These are phyloP conservation scores for Leccinum uliginosum DNA, from an alignment of 768 basidiomycete species.

Conservation along the genomic window DNA sequence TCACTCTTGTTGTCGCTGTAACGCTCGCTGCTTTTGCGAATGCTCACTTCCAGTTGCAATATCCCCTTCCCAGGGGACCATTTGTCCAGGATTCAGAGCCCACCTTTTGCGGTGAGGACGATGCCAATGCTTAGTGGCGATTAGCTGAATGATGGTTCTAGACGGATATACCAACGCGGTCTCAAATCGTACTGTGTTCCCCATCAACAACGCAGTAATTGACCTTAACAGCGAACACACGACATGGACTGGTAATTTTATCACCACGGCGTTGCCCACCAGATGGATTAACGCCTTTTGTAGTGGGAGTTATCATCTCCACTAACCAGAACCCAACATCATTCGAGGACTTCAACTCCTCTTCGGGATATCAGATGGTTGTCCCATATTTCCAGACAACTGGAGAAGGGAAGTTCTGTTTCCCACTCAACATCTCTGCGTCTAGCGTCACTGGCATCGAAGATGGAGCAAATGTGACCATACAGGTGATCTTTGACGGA, in stretches of 20 bases:
- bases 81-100: slow-evolving; percentile 60
- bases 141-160: slow-evolving; percentile 23
- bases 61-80: slow-evolving; percentile 64
- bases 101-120: slow-evolving; percentile 60
- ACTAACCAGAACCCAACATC: slow-evolving; percentile 54
- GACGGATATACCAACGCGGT: slow-evolving; percentile 58
- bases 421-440: slow-evolving; percentile 56
- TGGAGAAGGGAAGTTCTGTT: slow-evolving; percentile 63
- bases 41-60: slow-evolving; percentile 81
- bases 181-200: slow-evolving; percentile 63
- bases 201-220: slow-evolving; percentile 59
- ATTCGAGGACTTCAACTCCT: slow-evolving; percentile 58
- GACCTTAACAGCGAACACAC: slow-evolving; percentile 64
- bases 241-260: slow-evolving; percentile 46
- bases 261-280: neutral
- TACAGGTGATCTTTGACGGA: slow-evolving; percentile 64
- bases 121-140: neutral
- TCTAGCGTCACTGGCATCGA: slow-evolving; percentile 46
- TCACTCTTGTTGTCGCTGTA: slow-evolving; percentile 34
- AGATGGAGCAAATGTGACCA: slow-evolving; percentile 69
- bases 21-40: slow-evolving; percentile 39
- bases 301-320: slow-evolving; percentile 54
- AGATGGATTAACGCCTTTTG: slow-evolving; percentile 1
- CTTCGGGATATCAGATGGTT: slow-evolving; percentile 31
- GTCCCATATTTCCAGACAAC: slow-evolving; percentile 46